A percentile compares a stretch with the other conserved stretches of the same genome.
Conservation (phyloP, 2,329 filamentous ascomycete genomes). For the Diaporthe citrichinensis region DNA sequence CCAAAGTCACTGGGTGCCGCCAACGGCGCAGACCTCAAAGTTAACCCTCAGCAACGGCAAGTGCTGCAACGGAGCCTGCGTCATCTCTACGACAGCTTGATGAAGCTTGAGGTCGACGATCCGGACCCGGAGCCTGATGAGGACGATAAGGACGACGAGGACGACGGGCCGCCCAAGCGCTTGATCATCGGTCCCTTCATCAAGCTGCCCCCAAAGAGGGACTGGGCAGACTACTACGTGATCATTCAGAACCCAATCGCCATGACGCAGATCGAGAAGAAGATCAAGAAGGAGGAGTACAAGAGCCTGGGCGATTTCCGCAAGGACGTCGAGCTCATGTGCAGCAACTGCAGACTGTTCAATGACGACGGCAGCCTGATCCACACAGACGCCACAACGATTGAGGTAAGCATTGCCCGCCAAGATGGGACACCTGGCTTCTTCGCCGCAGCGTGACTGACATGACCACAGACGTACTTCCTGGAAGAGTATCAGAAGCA, state of each 20-base stretch:
- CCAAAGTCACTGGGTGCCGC: constrained; percentile 69
- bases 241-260: constrained; percentile 94
- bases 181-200: constrained; percentile 95
- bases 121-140: constrained; percentile 64
- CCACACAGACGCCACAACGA: constrained; percentile 91
- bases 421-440: not conserved
- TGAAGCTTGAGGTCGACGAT: constrained; percentile 87
- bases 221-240: constrained; percentile 95
- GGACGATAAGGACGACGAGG: constrained; percentile 62
- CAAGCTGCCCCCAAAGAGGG: constrained; percentile 87
- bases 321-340: constrained; percentile 86
- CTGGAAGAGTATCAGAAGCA: constrained; percentile 67
- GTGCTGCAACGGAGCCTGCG: constrained; percentile 86
- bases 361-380: constrained; percentile 96
- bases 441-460: constrained; percentile 49
- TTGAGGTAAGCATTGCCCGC: constrained; percentile 77
- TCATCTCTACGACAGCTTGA: constrained; percentile 82
- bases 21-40: constrained; percentile 64
- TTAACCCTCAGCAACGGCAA: constrained; percentile 79
- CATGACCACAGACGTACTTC: constrained; percentile 67
- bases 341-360: constrained; percentile 92
- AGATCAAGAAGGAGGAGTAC: constrained; percentile 97
- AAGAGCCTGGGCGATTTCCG: constrained; percentile 83
- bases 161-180: constrained; percentile 74
- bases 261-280: constrained; percentile 94